Conservation (phyloP, 257 asterid species). For the Apocynum venetum region DNA sequence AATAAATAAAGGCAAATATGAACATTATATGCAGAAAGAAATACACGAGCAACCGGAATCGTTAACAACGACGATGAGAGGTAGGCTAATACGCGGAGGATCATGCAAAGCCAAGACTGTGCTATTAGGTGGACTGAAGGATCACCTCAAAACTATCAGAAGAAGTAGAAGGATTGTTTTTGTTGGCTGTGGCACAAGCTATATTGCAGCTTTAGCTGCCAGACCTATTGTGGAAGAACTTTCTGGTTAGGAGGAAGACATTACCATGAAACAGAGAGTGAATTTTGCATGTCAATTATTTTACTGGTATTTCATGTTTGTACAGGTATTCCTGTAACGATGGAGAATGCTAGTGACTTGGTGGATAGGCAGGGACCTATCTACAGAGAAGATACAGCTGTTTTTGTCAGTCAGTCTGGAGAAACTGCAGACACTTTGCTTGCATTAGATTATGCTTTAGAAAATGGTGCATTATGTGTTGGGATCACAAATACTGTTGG, state of each 20-base stretch:
- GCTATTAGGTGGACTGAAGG: slow-evolving; percentile 94
- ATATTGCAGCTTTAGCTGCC: slow-evolving; percentile 96
- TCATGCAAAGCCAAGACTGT: slow-evolving; percentile 82
- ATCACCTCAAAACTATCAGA: slow-evolving; percentile 86
- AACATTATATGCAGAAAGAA: slow-evolving; percentile 98
- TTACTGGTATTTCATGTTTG: slow-evolving; percentile 1
- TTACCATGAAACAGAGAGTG: not conserved
- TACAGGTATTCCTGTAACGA: slow-evolving; percentile 86
- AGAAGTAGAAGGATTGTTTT: slow-evolving; percentile 95
- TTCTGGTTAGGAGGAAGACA: slow-evolving; percentile 52
- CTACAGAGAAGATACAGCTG: slow-evolving; percentile 92
- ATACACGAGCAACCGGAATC: slow-evolving; percentile 98
- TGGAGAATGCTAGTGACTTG: slow-evolving; percentile 98
- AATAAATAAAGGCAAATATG: slow-evolving; percentile 89
- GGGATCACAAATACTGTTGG: slow-evolving; percentile 98
- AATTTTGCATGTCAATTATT: not conserved
- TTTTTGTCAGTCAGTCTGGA: slow-evolving; percentile 96
- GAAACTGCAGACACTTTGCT: slow-evolving; percentile 96
- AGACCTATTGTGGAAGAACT: slow-evolving; percentile 94
- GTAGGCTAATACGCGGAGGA: slow-evolving; percentile 94
- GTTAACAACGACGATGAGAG: slow-evolving; percentile 90
- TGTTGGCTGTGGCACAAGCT: slow-evolving; percentile 97
- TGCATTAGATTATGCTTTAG: slow-evolving; percentile 91
- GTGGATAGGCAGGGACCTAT: slow-evolving; percentile 97
- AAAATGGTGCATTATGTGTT: slow-evolving; percentile 92